A percentile compares a stretch with the other conserved stretches of the same genome.
These are phyloP conservation scores for Meyerozyma athensensis DNA, from an alignment of 1,139 yeast genomes.

Conservation along the genomic window DNA sequence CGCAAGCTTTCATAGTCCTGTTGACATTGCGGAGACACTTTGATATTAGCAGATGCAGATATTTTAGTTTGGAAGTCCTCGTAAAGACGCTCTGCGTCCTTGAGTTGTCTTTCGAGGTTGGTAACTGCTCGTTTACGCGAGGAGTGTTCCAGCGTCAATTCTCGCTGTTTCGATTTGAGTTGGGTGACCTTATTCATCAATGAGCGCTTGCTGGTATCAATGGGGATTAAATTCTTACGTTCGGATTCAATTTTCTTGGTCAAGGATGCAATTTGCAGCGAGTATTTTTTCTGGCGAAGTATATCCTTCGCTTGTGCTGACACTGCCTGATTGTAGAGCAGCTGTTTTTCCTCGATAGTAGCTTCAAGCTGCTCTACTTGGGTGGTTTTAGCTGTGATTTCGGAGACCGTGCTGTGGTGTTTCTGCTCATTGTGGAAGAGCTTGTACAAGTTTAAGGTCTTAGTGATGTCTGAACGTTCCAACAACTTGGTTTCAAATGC, in stretches of 20 bases:
- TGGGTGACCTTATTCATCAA: slow-evolving; percentile 43
- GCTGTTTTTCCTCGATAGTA: slow-evolving; percentile 20
- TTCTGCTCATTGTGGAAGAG: slow-evolving; percentile 60
- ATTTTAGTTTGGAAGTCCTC: slow-evolving; percentile 37
- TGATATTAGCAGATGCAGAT: slow-evolving; percentile 21
- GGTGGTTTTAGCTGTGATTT: slow-evolving; percentile 20
- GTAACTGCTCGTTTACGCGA: slow-evolving; percentile 46
- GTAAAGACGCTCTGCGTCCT: slow-evolving; percentile 40
- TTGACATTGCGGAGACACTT: slow-evolving; percentile 48
- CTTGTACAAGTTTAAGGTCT: slow-evolving; percentile 55
- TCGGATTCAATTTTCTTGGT: slow-evolving; percentile 39
- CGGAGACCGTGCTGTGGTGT: slow-evolving; percentile 28
- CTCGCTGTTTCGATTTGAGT: slow-evolving; percentile 48
- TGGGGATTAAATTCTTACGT: slow-evolving; percentile 50
- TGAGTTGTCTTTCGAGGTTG: slow-evolving; percentile 44
- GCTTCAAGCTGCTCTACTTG: slow-evolving; percentile 27
- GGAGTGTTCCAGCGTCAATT: slow-evolving; percentile 46
- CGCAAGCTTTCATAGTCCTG: slow-evolving; percentile 59
- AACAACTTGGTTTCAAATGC: slow-evolving; percentile 54
- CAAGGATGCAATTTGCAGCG: slow-evolving; percentile 34
- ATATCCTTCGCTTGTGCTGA: slow-evolving; percentile 46
- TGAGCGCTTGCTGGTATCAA: slow-evolving; percentile 50
- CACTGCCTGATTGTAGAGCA: slow-evolving; percentile 26
- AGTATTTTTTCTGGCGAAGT: slow-evolving; percentile 37
- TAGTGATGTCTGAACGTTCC: slow-evolving; percentile 44